Conservation (phyloP, 805 yeast species). For the Ogataea degrootiae region DNA sequence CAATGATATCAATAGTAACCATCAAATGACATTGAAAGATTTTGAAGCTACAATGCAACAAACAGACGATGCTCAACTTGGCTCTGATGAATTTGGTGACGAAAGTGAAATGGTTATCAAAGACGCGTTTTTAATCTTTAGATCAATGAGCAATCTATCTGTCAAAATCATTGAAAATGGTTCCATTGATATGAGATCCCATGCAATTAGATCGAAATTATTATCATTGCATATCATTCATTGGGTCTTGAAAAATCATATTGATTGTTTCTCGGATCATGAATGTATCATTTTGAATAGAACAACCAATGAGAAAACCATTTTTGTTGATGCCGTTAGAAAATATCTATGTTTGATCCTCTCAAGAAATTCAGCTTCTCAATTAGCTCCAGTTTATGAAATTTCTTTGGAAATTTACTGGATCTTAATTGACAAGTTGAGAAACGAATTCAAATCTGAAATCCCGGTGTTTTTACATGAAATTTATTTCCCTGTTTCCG, state of each 20-base stretch:
- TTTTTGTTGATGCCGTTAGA: slow-evolving; percentile 73
- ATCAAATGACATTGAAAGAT: slow-evolving; percentile 49
- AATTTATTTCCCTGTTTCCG: slow-evolving; percentile 90
- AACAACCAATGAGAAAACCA: slow-evolving; percentile 47
- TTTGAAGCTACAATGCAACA: slow-evolving; percentile 44
- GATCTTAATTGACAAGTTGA: slow-evolving; percentile 75
- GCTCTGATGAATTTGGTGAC: slow-evolving; percentile 39
- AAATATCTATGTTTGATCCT: slow-evolving; percentile 79
- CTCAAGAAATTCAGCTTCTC: slow-evolving; percentile 89
- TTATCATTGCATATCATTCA: slow-evolving; percentile 85
- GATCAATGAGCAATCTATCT: slow-evolving; percentile 93
- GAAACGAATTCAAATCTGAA: slow-evolving; percentile 86
- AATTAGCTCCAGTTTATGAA: slow-evolving; percentile 87
- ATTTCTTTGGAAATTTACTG: slow-evolving; percentile 90
- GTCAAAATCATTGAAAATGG: slow-evolving; percentile 77
- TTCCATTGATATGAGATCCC: slow-evolving; percentile 80
- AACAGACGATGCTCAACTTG: slow-evolving; percentile 51
- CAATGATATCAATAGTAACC: slow-evolving; percentile 3
- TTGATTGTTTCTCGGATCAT: slow-evolving; percentile 68
- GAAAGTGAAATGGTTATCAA: slow-evolving; percentile 71
- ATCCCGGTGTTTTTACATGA: slow-evolving; percentile 91
- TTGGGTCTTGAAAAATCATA: slow-evolving; percentile 78
- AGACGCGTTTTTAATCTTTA: slow-evolving; percentile 87
- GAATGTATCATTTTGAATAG: slow-evolving; percentile 49
- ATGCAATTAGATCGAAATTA: slow-evolving; percentile 86